phyloP scores from a whole-genome alignment of 2,329 filamentous ascomycete species.

The Graphilbum fragrans region DNA sequence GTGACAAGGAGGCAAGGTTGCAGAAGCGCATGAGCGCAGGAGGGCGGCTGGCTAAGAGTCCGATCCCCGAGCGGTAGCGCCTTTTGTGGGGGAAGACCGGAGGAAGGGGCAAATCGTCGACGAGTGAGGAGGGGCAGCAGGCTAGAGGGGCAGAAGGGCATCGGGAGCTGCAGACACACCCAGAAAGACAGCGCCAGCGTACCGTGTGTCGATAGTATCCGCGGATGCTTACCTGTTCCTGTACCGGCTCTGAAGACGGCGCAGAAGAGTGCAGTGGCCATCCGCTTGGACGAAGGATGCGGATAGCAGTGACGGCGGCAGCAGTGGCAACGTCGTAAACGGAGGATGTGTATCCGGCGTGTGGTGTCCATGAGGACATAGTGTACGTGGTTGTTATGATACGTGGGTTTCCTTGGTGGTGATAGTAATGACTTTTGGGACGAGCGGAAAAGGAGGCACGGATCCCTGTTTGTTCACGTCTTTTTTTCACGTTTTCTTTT shows the following conservation, averaged over 20 bases:
- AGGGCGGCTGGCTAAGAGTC: constrained; percentile 55
- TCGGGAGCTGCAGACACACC: no score
- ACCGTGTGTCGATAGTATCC: background rate
- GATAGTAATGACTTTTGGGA: background rate
- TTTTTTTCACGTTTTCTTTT: background rate
- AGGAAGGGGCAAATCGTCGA: background rate
- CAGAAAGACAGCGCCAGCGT: background rate
- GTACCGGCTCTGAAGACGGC: background rate
- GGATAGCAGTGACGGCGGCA: no score
- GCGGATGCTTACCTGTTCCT: background rate
- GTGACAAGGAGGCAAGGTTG: constrained; percentile 55
- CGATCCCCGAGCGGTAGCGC: constrained; percentile 49
- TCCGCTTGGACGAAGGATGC: background rate
- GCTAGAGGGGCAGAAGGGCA: background rate
- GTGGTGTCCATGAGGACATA: no score
- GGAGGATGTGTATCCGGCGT: no score
- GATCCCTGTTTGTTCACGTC: background rate
- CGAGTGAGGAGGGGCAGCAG: background rate
- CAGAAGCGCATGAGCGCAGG: constrained; percentile 73
- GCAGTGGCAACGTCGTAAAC: no score
- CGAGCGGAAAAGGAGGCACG: no score
- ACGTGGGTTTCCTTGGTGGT: background rate
- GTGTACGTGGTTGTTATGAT: background rate
- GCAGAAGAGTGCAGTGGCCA: background rate
- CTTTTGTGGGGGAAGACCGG: background rate